Conservation (phyloP, 2,329 filamentous ascomycete genomes). For the Cercospora brassicicola region DNA sequence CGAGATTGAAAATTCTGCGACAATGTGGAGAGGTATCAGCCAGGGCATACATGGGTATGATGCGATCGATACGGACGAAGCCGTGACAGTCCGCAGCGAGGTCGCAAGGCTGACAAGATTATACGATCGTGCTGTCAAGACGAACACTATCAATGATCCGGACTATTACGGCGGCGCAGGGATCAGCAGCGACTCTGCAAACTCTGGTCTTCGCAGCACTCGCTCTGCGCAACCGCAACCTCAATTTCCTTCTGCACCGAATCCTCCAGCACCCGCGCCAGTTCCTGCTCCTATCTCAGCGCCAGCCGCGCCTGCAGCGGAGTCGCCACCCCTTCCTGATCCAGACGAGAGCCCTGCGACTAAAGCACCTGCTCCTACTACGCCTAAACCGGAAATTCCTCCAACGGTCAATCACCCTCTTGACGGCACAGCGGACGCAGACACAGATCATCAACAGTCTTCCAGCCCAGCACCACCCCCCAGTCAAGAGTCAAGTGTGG, state of each 20-base stretch:
- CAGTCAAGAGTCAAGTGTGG: no score
- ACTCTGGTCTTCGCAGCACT: constrained; percentile 27
- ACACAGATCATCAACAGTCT: no score
- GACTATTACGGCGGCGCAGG: constrained; percentile 42
- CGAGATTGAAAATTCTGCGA: constrained; percentile 45
- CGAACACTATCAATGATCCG: constrained; percentile 44
- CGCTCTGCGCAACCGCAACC: constrained; percentile 21
- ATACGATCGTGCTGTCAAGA: constrained; percentile 43
- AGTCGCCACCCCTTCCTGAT: constrained; percentile 13
- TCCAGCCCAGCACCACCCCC: no score
- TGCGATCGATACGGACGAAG: constrained; percentile 48
- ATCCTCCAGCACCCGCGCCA: constrained; percentile 1
- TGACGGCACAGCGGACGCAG: not conserved
- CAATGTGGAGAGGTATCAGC: constrained; percentile 48
- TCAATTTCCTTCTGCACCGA: constrained; percentile 17
- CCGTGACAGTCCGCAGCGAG: constrained; percentile 45
- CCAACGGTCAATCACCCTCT: not conserved
- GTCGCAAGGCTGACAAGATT: constrained; percentile 40
- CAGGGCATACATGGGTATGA: constrained; percentile 48
- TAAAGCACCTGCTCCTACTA: constrained; percentile 12
- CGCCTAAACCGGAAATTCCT: constrained; percentile 14
- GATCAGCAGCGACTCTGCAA: constrained; percentile 27
- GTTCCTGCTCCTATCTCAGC: constrained; percentile 14
- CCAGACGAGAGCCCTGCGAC: constrained; percentile 37
- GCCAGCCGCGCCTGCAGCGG: constrained; percentile 13